Percentiles rank a stretch among this genome's conserved stretches.
These are phyloP conservation scores for Micractinium conductrix DNA, from an alignment of 139 green algal species.

Conservation along the genomic window DNA sequence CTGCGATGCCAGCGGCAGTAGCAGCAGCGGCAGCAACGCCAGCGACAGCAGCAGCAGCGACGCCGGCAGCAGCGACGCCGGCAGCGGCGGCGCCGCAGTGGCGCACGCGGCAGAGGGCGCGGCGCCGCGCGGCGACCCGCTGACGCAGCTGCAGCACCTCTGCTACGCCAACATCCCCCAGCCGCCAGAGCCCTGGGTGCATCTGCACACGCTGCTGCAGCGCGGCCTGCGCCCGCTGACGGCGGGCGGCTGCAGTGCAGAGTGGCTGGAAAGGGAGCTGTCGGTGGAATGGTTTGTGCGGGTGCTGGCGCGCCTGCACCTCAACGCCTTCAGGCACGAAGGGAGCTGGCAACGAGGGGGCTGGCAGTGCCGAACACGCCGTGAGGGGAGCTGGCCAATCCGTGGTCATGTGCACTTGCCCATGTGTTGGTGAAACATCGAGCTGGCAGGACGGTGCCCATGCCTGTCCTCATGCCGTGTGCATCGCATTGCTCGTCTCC, in stretches of 20 bases:
- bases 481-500: not conserved
- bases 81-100: not conserved
- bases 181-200: conserved; percentile 49
- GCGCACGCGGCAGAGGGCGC: not conserved
- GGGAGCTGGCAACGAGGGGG: not conserved
- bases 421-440: no score
- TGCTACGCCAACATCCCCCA: conserved; percentile 58
- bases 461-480: not conserved
- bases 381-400: no score
- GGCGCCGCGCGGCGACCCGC: not conserved
- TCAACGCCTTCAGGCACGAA: conserved; percentile 56
- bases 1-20: conserved; percentile 26
- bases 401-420: no score
- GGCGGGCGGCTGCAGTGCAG: not conserved
- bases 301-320: conserved; percentile 48
- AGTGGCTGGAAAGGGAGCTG: conserved; percentile 1
- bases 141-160: conserved; percentile 48
- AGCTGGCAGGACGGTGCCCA: no score
- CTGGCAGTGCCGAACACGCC: not conserved
- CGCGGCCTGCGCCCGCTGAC: conserved; percentile 28
- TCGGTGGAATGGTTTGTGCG: conserved; percentile 33
- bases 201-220: conserved; percentile 47
- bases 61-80: not conserved
- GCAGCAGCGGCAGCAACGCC: not conserved
- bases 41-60: not conserved